A percentile compares a stretch with the other conserved stretches of the same genome.
These are phyloP conservation scores for Cryptococcus wingfieldii DNA, from an alignment of 1,284 basidiomycete species.

Conservation along the genomic window DNA sequence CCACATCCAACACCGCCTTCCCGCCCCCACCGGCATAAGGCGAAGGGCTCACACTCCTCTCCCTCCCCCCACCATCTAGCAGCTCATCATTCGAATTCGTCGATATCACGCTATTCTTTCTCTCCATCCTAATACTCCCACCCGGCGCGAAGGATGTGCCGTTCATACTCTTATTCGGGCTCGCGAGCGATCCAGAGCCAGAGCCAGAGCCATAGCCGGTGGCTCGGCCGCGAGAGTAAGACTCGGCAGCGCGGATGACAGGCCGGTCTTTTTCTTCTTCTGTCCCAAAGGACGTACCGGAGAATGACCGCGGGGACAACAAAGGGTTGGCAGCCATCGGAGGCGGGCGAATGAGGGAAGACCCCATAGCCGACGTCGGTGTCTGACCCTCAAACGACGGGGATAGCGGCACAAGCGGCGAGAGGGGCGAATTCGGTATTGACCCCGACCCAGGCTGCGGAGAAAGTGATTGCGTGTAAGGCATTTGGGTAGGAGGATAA, in stretches of 20 bases:
- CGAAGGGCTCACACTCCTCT: conserved; percentile 2
- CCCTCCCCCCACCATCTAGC: conserved; percentile 9
- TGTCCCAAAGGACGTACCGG: conserved; percentile 1
- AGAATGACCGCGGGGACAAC: conserved; percentile 5
- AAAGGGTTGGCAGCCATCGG: conserved; percentile 22
- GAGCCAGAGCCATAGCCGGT: neutral
- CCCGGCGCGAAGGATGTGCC: neutral
- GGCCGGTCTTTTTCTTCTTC: conserved; percentile 23
- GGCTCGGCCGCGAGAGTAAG: neutral
- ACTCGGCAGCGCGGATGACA: conserved; percentile 8
- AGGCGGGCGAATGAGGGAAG: conserved; percentile 23
- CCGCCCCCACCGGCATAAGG: neutral
- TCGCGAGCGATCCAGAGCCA: neutral
- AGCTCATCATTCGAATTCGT: conserved; percentile 26
- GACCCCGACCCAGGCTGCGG: conserved; percentile 12
- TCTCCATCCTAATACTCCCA: conserved; percentile 6
- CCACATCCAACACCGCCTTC: neutral
- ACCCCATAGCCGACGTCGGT: no score
- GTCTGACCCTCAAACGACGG: no score
- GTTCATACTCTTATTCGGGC: neutral
- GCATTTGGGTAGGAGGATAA: conserved; percentile 5
- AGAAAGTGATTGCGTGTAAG: conserved; percentile 16
- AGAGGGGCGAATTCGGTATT: no score
- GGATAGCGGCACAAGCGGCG: no score
- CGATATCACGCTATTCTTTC: conserved; percentile 24